phyloP scores from a whole-genome alignment of 23 red algal genomes.

The Gracilaria gracilis region DNA sequence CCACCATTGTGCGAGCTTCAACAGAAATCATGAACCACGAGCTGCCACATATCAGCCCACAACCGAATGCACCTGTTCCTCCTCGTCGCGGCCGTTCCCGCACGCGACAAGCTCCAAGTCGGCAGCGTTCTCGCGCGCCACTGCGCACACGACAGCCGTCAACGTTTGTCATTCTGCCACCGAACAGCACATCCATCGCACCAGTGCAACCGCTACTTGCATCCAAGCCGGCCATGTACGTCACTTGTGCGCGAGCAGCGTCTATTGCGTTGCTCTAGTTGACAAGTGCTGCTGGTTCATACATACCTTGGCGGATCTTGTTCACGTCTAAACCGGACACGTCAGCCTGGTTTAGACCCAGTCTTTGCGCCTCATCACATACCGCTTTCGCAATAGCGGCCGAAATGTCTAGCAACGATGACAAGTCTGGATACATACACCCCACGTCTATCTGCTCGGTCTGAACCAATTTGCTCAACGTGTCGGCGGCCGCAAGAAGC shows the following conservation, averaged over 20 bases:
- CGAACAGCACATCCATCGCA: background rate
- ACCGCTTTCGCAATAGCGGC: slow-evolving; percentile 82
- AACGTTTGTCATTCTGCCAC: background rate
- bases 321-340: slow-evolving; percentile 37
- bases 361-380: slow-evolving; percentile 58
- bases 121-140: slow-evolving; percentile 23
- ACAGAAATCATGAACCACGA: background rate
- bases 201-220: slow-evolving; percentile 20
- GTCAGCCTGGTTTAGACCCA: slow-evolving; percentile 45
- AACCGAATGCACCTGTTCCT: background rate
- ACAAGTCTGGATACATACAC: slow-evolving; percentile 81
- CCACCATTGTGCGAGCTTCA: background rate
- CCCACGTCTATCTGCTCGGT: slow-evolving; percentile 58
- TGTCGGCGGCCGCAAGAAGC: slow-evolving; percentile 87
- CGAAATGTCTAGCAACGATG: slow-evolving; percentile 71
- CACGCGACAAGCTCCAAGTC: slow-evolving; percentile 23
- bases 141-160: slow-evolving; percentile 23
- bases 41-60: background rate
- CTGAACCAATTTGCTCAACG: slow-evolving; percentile 63
- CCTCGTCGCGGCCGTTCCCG: slow-evolving; percentile 5
- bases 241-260: slow-evolving; percentile 2
- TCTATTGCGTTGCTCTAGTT: background rate
- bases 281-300: slow-evolving; percentile 48
- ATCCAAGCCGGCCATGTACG: slow-evolving; percentile 20
- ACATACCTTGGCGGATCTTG: slow-evolving; percentile 61